Evolutionary conservation across 139 green algal species (phyloP), one percentile per base, ranked within the genome.

Genomic region (Pleodorina starrii): DNA sequence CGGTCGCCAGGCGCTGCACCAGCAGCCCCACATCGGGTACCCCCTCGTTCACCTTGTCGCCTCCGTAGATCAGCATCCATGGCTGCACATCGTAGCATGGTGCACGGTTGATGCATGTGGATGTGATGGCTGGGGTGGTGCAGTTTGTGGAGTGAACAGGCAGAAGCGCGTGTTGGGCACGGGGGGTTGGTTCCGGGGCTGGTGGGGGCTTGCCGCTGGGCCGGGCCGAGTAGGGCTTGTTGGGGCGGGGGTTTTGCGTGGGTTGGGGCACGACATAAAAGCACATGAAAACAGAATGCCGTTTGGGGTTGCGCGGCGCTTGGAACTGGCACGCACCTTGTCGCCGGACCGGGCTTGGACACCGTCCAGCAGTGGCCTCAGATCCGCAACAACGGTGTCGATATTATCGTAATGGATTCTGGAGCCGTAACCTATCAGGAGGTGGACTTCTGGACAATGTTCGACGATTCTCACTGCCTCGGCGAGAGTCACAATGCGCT

Each of bases 21-120:
- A 82, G 74, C 74, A 82, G 29, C 40, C 74, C 74, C 23, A 63
- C 44, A n/a, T 82, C 74, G 25, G 74, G 74, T 10, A 43, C 44
- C 6, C 29, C 43, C 27, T 60, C 44, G 43, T 40, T 60, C 9
- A 25, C 74, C 12, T 4, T 40, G 29, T 82, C 74, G 21, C 74
- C 44, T 14, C 74, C 74, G 44, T 82, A 60, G 27, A 82, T 6
- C 43, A 82, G 43, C 23, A 82, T 42, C 74, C 74, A 82, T 16
- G 68, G 68, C 32, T 43, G 32, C 32, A 27, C n/a, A 44, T 76
- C 16, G 68, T 60, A 27, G 51, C 14, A 60, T n/a, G 51, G 51
- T 17, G 51, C 51, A 17, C 51, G 51, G 9, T n/a, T n/a, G n/a
- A n/a, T n/a, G n/a, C n/a, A n/a, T n/a, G n/a, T n/a, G n/a, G n/a